Conservation (phyloP, 2,329 filamentous ascomycete genomes). For the Sporothrix humicola region DNA sequence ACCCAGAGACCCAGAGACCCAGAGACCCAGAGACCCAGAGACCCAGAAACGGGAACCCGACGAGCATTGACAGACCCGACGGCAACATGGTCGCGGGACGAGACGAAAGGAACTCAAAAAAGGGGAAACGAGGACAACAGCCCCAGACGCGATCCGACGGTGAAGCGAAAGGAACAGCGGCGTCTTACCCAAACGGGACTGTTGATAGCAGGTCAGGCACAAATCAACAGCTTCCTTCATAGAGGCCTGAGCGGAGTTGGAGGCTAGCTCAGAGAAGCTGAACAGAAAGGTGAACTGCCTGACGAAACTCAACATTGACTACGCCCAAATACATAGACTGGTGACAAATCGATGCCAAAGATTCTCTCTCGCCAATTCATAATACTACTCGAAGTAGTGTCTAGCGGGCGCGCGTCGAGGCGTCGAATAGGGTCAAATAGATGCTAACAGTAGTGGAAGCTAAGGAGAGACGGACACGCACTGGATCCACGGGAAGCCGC, state of each 20-base stretch:
- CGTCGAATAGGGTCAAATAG: background rate
- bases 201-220: background rate
- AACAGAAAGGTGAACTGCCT: background rate
- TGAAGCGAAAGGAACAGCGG: constrained; percentile 9
- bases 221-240: background rate
- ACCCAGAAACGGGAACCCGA: background rate
- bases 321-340: too few species aligned
- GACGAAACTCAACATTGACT: background rate
- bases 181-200: constrained; percentile 6
- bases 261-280: background rate
- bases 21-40: background rate
- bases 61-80: background rate
- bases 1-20: constrained; percentile 1
- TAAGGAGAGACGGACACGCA: background rate
- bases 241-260: background rate
- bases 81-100: constrained; percentile 4
- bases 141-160: background rate
- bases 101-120: background rate
- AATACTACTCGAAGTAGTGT: background rate
- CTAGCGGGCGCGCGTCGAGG: constrained; percentile 12
- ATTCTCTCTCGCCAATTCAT: too few species aligned
- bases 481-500: constrained; percentile 13
- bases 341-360: background rate
- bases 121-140: background rate
- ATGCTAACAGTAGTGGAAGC: background rate